Evolutionary conservation across 2,329 filamentous ascomycete species (phyloP), one percentile per base, ranked within the genome.

Genomic region (Fusarium irregulare): DNA sequence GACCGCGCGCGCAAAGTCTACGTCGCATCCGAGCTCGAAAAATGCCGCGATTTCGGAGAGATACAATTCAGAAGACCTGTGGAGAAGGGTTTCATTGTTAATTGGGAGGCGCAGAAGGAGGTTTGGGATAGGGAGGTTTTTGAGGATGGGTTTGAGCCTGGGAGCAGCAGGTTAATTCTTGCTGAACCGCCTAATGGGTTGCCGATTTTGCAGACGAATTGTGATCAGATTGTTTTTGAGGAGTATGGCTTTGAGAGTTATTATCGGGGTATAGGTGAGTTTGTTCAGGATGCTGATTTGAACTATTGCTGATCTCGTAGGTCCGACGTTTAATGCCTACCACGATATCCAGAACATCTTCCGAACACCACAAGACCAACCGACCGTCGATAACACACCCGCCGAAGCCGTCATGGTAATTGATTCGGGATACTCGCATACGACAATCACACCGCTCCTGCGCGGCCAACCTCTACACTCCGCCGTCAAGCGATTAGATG

Each of bases 181-280:
- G 90, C 92, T 2, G 96, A 99, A 79, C 92, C 93, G 47, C 91
- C 94, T 6, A 97, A 97, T 80, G 90, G 91, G 6, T 86, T 97
- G 59, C 90, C 91, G 1, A 89, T 90, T 14, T 82, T 99, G 68
- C 94, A 98, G 80, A 88, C 91, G 41, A 96, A 98, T 78, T 94
- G 93, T 73, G 96, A 99, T 76, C 95, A 99, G 83, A 93, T 99
- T 77, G 89, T 98, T 2, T 98, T 99, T 83, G 96, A 99, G 78
- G 94, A 98, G 78, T 99, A 96, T 82, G 93, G 93, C 4, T 99
- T 99, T 80, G 88, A 91, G 13, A 91, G 92, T 71, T 97, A 97
- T 81, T 92, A 91, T 70, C 89, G 96, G 65, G 90, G 88, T 60
- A 83, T 92, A 69, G 92, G 92, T 88, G 78, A 63, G 83, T 32